A percentile compares a stretch with the other conserved stretches of the same genome.
Evolutionary conservation across 495 filamentous ascomycete genomes (phyloP).

Genomic region (Daldinia concentrica): DNA sequence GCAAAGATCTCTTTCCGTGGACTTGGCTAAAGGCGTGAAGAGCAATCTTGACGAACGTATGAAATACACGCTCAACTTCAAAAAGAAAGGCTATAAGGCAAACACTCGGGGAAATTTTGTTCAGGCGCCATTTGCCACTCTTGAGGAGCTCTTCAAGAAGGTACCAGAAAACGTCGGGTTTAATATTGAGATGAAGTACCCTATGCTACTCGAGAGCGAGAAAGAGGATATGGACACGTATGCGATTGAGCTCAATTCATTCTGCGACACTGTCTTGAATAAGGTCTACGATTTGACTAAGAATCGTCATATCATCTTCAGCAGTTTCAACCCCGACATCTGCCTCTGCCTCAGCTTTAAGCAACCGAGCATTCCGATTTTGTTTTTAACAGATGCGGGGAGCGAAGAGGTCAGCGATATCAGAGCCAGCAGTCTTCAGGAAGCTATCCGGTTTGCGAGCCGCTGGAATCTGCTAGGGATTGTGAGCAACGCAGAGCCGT

Average conservation of each 20-base stretch:
- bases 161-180: slow-evolving; percentile 85
- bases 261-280: slow-evolving; percentile 89
- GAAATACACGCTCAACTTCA: slow-evolving; percentile 96
- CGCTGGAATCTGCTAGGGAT: slow-evolving; percentile 95
- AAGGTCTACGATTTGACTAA: slow-evolving; percentile 79
- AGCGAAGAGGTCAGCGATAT: slow-evolving; percentile 81
- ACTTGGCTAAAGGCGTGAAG: slow-evolving; percentile 46
- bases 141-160: slow-evolving; percentile 91
- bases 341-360: slow-evolving; percentile 95
- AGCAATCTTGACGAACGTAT: slow-evolving; percentile 85
- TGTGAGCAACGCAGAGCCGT: slow-evolving; percentile 81
- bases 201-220: slow-evolving; percentile 93
- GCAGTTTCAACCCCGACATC: slow-evolving; percentile 95
- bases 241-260: slow-evolving; percentile 95
- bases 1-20: slow-evolving; percentile 59
- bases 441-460: slow-evolving; percentile 91
- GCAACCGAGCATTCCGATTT: slow-evolving; percentile 90
- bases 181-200: slow-evolving; percentile 99
- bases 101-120: slow-evolving; percentile 94
- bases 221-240: slow-evolving; percentile 98
- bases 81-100: slow-evolving; percentile 87
- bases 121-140: slow-evolving; percentile 91
- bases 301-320: slow-evolving; percentile 90
- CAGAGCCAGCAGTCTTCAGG: slow-evolving; percentile 89
- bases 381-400: slow-evolving; percentile 93